phyloP scores from a whole-genome alignment of 495 filamentous ascomycete genomes.

The Hypoxylon intermedium region DNA sequence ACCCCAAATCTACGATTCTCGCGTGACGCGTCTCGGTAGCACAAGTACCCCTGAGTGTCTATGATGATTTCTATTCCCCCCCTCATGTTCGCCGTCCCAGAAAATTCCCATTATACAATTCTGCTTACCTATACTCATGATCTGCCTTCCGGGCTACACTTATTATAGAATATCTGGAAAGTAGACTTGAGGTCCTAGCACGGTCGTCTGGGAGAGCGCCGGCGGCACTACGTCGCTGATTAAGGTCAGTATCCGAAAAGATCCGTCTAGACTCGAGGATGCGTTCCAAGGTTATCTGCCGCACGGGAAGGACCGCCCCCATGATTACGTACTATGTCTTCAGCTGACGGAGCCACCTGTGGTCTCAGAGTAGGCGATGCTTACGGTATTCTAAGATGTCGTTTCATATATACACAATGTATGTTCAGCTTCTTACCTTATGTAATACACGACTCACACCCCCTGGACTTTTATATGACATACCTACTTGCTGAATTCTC shows the following conservation, averaged over 20 bases:
- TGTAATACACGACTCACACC: slow-evolving; percentile 17
- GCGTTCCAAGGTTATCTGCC: slow-evolving; percentile 12
- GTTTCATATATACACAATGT: slow-evolving; percentile 28
- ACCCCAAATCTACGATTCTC: not conserved
- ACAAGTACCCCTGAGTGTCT: not conserved
- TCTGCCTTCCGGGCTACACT: slow-evolving; percentile 3
- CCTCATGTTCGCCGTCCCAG: not conserved
- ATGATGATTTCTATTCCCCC: not conserved
- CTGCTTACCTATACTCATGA: not conserved
- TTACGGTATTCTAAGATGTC: slow-evolving; percentile 14
- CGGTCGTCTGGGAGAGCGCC: slow-evolving; percentile 6
- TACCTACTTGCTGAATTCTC: not conserved
- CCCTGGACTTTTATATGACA: slow-evolving; percentile 13
- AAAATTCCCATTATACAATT: not conserved
- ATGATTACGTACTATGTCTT: slow-evolving; percentile 13
- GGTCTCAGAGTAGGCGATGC: slow-evolving; percentile 7
- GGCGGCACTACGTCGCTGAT: slow-evolving; percentile 21
- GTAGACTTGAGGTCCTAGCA: not conserved
- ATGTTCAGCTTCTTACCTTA: slow-evolving; percentile 22
- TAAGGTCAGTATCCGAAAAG: slow-evolving; percentile 8
- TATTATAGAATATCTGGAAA: not conserved
- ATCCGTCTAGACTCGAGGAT: slow-evolving; percentile 3
- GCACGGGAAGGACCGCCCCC: slow-evolving; percentile 29
- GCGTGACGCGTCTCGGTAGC: slow-evolving; percentile 6
- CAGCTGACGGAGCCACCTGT: slow-evolving; percentile 7